Conservation (phyloP, 352 stramenopile genomes). For the Pythium angustatum region DNA sequence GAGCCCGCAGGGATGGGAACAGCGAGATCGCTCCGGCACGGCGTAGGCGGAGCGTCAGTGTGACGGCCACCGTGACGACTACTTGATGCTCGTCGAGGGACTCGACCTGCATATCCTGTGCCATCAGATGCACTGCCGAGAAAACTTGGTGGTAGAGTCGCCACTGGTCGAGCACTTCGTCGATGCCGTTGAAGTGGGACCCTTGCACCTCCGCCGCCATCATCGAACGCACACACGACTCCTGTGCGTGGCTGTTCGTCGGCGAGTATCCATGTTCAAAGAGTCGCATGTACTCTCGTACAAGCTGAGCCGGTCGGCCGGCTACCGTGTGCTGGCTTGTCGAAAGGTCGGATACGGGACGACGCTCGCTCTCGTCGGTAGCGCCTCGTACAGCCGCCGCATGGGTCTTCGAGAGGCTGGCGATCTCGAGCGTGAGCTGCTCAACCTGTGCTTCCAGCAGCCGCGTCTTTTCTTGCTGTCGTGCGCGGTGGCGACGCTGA, state of each 20-base stretch:
- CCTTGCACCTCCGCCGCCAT: constrained; percentile 1
- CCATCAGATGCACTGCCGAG: neutral
- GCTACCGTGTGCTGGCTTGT: neutral
- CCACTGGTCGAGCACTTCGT: constrained; percentile 12
- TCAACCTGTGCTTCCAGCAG: constrained; percentile 42
- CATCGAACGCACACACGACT: constrained; percentile 31
- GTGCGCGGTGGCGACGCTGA: constrained; percentile 63
- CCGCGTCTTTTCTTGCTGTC: constrained; percentile 59
- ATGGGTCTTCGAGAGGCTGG: constrained; percentile 14
- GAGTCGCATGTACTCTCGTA: constrained; percentile 54
- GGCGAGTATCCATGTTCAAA: constrained; percentile 36
- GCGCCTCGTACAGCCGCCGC: neutral
- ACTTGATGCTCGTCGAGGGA: neutral
- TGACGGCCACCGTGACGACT: neutral
- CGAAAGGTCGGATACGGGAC: neutral
- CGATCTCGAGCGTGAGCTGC: constrained; percentile 34
- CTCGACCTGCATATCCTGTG: neutral
- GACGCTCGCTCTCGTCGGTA: neutral
- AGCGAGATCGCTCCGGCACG: neutral
- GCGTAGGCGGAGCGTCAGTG: neutral
- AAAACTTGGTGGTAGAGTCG: constrained; percentile 4
- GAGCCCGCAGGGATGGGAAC: neutral
- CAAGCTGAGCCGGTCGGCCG: constrained; percentile 37
- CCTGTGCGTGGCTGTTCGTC: constrained; percentile 34
- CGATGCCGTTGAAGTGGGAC: neutral